Conservation (phyloP, 495 filamentous ascomycete genomes). For the Aspergillus cavernicola region DNA sequence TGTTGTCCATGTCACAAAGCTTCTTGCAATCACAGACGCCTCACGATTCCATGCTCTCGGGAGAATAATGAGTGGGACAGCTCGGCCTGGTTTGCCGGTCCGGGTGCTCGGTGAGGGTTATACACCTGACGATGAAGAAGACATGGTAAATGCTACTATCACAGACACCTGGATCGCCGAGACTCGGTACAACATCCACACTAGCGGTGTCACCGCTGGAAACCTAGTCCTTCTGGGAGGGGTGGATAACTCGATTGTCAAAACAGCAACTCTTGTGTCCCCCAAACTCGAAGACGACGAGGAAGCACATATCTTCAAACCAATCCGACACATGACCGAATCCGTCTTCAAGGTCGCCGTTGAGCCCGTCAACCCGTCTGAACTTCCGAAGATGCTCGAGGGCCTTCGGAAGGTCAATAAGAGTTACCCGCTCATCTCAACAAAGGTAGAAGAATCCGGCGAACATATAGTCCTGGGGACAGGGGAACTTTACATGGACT, state of each 20-base stretch:
- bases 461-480: slow-evolving; percentile 95
- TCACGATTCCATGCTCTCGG: slow-evolving; percentile 85
- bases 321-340: slow-evolving; percentile 91
- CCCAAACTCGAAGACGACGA: slow-evolving; percentile 76
- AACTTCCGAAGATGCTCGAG: slow-evolving; percentile 98
- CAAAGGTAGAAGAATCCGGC: slow-evolving; percentile 98
- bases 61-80: slow-evolving; percentile 90
- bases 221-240: slow-evolving; percentile 89
- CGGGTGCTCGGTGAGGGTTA: slow-evolving; percentile 94
- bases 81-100: slow-evolving; percentile 73
- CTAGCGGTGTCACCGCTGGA: slow-evolving; percentile 89
- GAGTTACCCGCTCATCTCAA: slow-evolving; percentile 89
- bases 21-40: slow-evolving; percentile 86
- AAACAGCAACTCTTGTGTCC: slow-evolving; percentile 92
- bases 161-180: slow-evolving; percentile 90
- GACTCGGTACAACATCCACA: slow-evolving; percentile 86
- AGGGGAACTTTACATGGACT: slow-evolving; percentile 98
- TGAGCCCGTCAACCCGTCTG: slow-evolving; percentile 96
- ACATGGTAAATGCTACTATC: slow-evolving; percentile 90
- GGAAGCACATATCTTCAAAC: slow-evolving; percentile 91
- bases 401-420: slow-evolving; percentile 96
- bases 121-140: slow-evolving; percentile 95
- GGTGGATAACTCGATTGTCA: slow-evolving; percentile 97
- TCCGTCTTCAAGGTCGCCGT: slow-evolving; percentile 98
- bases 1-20: slow-evolving; percentile 85